A percentile compares a stretch with the other conserved stretches of the same genome.
These are phyloP conservation scores for Alternaria conjuncta DNA, from an alignment of 2,329 filamentous ascomycete species.

Conservation along the genomic window DNA sequence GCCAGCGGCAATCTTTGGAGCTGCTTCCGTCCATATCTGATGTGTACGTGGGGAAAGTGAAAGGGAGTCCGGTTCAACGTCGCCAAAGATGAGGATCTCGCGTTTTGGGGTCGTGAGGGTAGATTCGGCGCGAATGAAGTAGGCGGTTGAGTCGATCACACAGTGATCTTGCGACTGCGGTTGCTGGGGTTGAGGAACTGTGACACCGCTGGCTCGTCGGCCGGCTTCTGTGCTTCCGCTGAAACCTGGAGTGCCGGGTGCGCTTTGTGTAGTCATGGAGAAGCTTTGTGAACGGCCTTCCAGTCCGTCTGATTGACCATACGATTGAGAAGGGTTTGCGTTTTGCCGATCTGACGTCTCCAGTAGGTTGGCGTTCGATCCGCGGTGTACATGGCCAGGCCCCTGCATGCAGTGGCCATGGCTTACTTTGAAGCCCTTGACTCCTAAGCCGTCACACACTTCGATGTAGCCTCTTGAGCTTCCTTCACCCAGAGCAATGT, in stretches of 20 bases:
- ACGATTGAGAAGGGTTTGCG: constrained; percentile 26
- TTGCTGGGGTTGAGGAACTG: constrained; percentile 27
- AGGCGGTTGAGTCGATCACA: constrained; percentile 88
- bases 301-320: constrained; percentile 22
- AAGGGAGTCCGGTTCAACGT: constrained; percentile 90
- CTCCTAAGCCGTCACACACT: constrained; percentile 85
- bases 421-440: constrained; percentile 85
- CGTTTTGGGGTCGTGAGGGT: constrained; percentile 40
- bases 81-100: constrained; percentile 92
- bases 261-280: constrained; percentile 41
- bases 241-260: constrained; percentile 45
- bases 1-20: constrained; percentile 78
- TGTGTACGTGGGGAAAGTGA: constrained; percentile 81
- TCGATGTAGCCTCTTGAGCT: constrained; percentile 84
- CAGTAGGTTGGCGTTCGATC: constrained; percentile 50
- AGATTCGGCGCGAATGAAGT: constrained; percentile 81
- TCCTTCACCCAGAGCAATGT: constrained; percentile 80
- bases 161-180: constrained; percentile 52
- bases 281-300: constrained; percentile 46
- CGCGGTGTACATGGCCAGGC: constrained; percentile 49
- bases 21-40: constrained; percentile 87
- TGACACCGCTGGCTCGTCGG: constrained; percentile 21
- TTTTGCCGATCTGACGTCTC: constrained; percentile 43
- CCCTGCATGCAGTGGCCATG: constrained; percentile 87
- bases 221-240: constrained; percentile 25